Percentiles rank a stretch among this genome's conserved stretches.
Evolutionary conservation across 345 rosid genomes (phyloP).

Genomic region (Microthlaspi erraticum): DNA sequence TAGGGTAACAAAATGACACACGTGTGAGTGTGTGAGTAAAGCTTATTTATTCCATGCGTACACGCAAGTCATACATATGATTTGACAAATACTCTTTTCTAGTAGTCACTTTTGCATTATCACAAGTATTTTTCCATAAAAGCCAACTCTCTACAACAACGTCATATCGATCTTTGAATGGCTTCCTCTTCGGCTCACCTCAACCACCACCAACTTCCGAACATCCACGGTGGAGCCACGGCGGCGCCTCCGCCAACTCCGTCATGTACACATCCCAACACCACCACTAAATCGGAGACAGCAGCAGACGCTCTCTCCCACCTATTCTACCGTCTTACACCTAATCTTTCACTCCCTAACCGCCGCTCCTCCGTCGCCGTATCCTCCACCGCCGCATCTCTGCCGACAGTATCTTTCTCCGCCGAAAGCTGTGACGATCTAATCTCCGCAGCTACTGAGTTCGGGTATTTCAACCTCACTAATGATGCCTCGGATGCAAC

Average conservation of each 20-base stretch:
- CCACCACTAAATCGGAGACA: constrained; percentile 49
- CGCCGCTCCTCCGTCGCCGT: constrained; percentile 42
- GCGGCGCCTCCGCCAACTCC: constrained; percentile 90
- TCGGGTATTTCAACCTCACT: constrained; percentile 64
- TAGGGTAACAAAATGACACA: constrained; percentile 22
- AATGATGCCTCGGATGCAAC: constrained; percentile 11
- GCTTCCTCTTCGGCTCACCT: constrained; percentile 56
- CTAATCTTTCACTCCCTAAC: constrained; percentile 67
- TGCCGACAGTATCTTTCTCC: constrained; percentile 53
- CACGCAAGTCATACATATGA: constrained; percentile 21
- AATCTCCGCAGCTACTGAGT: constrained; percentile 52
- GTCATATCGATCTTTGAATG: constrained; percentile 16
- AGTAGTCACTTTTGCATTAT: not conserved
- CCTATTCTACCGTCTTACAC: constrained; percentile 80
- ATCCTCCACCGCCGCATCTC: constrained; percentile 37
- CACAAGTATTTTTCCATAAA: not conserved
- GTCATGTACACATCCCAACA: constrained; percentile 49
- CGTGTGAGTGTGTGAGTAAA: constrained; percentile 40
- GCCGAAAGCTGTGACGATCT: constrained; percentile 31
- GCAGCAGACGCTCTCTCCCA: constrained; percentile 63
- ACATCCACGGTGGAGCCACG: constrained; percentile 56
- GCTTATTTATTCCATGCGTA: constrained; percentile 36
- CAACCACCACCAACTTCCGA: constrained; percentile 50
- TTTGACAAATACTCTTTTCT: constrained; percentile 21
- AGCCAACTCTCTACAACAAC: constrained; percentile 1